Conservation (phyloP, 306 rosid species). For the Pterocarpus macrocarpus region DNA sequence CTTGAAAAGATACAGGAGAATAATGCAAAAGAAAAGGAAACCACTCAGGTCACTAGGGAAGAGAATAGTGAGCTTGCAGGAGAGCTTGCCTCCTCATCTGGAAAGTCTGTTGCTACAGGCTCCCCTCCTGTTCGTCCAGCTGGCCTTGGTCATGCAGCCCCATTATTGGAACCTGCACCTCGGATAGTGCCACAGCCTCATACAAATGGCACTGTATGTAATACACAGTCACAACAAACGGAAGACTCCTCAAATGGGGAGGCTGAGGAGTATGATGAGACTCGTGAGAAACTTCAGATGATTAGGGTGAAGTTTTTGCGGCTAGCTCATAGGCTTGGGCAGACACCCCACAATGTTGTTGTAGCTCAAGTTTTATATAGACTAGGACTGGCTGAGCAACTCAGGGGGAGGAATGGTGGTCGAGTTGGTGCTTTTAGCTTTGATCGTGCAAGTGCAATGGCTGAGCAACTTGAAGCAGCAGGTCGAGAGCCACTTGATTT, state of each 20-base stretch:
- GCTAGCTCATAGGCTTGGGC: conserved; percentile 94
- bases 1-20: conserved; percentile 57
- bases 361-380: conserved; percentile 98
- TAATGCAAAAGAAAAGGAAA: conserved; percentile 49
- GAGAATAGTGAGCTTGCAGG: conserved; percentile 35
- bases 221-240: conserved; percentile 68
- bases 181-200: conserved; percentile 83
- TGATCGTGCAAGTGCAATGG: conserved; percentile 99
- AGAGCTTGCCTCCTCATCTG: conserved; percentile 54
- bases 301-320: conserved; percentile 94
- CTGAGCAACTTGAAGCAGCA: conserved; percentile 95
- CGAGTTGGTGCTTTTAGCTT: conserved; percentile 98
- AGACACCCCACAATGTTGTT: conserved; percentile 99
- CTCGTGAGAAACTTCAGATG: conserved; percentile 98
- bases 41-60: conserved; percentile 47
- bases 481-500: conserved; percentile 97
- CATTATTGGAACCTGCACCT: conserved; percentile 77
- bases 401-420: conserved; percentile 95
- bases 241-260: conserved; percentile 82
- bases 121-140: conserved; percentile 79
- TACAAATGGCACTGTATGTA: conserved; percentile 72
- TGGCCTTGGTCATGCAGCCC: conserved; percentile 91
- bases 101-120: conserved; percentile 56
- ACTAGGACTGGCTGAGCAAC: conserved; percentile 94
- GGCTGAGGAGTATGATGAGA: conserved; percentile 90